phyloP scores from a whole-genome alignment of 192 early-diverging fungal genomes.

The Entomortierella beljakovae region DNA sequence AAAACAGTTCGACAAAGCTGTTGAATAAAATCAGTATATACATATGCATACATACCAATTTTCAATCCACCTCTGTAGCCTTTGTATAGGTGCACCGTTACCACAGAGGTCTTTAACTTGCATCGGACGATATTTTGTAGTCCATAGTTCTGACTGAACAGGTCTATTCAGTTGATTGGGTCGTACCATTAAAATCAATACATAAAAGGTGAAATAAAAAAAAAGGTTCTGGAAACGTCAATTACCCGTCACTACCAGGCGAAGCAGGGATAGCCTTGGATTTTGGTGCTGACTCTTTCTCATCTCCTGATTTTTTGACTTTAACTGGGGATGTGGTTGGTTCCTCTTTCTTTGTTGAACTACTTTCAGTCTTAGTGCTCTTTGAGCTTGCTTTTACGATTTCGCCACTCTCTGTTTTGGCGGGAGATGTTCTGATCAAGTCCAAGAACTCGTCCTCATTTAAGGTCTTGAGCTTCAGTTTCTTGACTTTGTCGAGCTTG shows the following conservation, averaged over 20 bases:
- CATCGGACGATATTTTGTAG: slow-evolving; percentile 93
- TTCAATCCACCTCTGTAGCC: slow-evolving; percentile 79
- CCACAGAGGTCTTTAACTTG: slow-evolving; percentile 87
- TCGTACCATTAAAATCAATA: neutral
- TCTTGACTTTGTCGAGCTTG: slow-evolving; percentile 85
- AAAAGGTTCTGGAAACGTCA: too few species aligned
- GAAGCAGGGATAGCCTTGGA: neutral
- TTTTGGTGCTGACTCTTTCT: neutral
- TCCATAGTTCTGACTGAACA: slow-evolving; percentile 77
- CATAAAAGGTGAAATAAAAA: too few species aligned
- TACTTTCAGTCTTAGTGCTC: slow-evolving; percentile 3
- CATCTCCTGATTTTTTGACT: too few species aligned
- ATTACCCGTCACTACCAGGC: neutral
- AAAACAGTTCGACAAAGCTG: neutral
- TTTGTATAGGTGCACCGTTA: slow-evolving; percentile 79
- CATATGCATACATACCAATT: slow-evolving; percentile 70
- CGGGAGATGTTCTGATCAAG: slow-evolving; percentile 72
- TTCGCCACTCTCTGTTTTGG: slow-evolving; percentile 49
- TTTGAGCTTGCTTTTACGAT: slow-evolving; percentile 31
- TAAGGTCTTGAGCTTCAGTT: slow-evolving; percentile 73
- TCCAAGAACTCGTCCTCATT: slow-evolving; percentile 89
- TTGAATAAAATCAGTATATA: neutral
- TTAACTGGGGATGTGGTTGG: neutral
- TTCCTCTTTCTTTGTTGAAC: slow-evolving; percentile 7
- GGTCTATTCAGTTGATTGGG: slow-evolving; percentile 11